Evolutionary conservation across 768 basidiomycete genomes (phyloP), one percentile per base, ranked within the genome.

Genomic region (Hygrocybe punicea): DNA sequence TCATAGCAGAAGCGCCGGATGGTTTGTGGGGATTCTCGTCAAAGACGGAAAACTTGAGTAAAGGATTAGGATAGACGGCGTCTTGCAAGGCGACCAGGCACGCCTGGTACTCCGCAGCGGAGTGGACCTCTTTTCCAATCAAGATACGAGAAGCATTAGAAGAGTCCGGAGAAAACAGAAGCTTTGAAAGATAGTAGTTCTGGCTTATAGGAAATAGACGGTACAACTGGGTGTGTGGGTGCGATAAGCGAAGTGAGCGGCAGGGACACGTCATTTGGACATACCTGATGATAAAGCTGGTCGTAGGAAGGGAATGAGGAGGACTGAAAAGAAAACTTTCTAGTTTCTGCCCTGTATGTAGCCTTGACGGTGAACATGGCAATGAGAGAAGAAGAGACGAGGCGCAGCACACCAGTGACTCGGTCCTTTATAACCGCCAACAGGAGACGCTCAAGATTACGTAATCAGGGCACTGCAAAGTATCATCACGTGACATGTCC

Each of bases 361-460:
- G 84, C 87, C 72, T 91, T 91, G 66, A 91, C 81, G 56, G 83
- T 82, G 76, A 90, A 89, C 82, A 86, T 85, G 72, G 76, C 70
- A 62, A 61, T 46, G 54, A 68, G 63, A 62, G 61, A 50, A 50
- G 53, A 55, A 59, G 53, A 17, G 34, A 17, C 23, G 34, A n/a
- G 29, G 53, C 49, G 55, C 42, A 51, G 59, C 55, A 51, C 17
- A 4, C 19, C 4, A 23, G 4, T 13, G 23, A 47, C 23, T 23
- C 45, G 45, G 45, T 11, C 5, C 45, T 23, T 47, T 47, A 47
- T 47, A 47, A 19, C 24, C 14, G 16, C 44, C 10, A 29, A 25
- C 21, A 47, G 29, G 19, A 35, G 39, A 44, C 59, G 50, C 49
- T 44, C 45, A 56, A 4, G 25, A 11, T 58, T 56, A 35, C 36